Percentiles rank a stretch among this genome's conserved stretches.
Conservation (phyloP, 202 grass and related monocot genomes). For the Carex sylvatica region DNA sequence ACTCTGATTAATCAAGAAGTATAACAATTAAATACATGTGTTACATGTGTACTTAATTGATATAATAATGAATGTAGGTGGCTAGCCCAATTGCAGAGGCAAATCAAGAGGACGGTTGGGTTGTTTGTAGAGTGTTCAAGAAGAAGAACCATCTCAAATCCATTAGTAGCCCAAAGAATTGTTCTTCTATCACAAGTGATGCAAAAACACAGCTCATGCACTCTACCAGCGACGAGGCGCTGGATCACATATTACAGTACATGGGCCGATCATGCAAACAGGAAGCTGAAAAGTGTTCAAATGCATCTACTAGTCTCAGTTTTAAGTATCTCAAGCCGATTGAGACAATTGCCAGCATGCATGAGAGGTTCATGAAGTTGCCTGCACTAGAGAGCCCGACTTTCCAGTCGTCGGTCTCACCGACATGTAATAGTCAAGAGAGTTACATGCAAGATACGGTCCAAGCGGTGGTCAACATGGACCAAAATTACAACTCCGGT, state of each 20-base stretch:
- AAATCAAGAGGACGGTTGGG: slow-evolving; percentile 90
- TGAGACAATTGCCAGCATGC: slow-evolving; percentile 41
- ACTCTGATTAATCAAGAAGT: slow-evolving; percentile 6
- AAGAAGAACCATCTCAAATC: slow-evolving; percentile 89
- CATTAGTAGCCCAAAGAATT: slow-evolving; percentile 23
- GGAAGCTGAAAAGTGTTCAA: slow-evolving; percentile 38
- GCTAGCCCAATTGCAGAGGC: slow-evolving; percentile 34
- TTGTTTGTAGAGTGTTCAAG: slow-evolving; percentile 98
- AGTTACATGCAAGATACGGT: slow-evolving; percentile 28
- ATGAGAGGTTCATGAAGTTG: slow-evolving; percentile 77
- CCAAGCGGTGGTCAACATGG: neutral
- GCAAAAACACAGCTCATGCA: slow-evolving; percentile 36
- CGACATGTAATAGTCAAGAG: neutral
- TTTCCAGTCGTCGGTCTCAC: slow-evolving; percentile 17
- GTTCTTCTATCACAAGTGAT: slow-evolving; percentile 21
- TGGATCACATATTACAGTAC: slow-evolving; percentile 91
- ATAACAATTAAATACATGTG: slow-evolving; percentile 49
- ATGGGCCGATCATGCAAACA: slow-evolving; percentile 85
- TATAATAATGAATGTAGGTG: slow-evolving; percentile 36
- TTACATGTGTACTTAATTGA: slow-evolving; percentile 44
- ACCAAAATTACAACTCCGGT: neutral
- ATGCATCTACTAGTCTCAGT: neutral
- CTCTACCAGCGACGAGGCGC: slow-evolving; percentile 55
- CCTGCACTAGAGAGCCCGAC: slow-evolving; percentile 72
- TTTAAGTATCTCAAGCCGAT: slow-evolving; percentile 58